Conservation (phyloP, 1,284 basidiomycete genomes). For the Leucoagaricus sp. region DNA sequence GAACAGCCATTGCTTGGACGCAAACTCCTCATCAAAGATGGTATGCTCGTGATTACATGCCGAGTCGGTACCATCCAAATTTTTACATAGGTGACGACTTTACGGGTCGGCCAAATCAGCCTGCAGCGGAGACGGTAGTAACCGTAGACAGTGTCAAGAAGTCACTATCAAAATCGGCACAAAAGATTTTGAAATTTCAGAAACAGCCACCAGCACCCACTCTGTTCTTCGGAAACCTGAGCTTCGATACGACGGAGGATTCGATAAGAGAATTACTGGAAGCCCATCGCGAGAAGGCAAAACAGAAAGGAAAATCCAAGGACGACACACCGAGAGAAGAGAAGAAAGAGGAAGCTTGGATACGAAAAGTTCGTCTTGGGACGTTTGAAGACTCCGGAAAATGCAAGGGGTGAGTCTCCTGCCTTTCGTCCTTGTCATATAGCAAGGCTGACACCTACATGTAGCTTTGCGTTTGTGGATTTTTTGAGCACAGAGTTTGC, state of each 20-base stretch:
- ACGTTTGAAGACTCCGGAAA: conserved; percentile 94
- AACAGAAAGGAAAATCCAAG: conserved; percentile 22
- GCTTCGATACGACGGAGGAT: conserved; percentile 82
- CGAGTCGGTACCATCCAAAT: background rate
- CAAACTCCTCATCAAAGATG: conserved; percentile 91
- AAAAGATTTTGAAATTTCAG: conserved; percentile 80
- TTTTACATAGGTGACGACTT: conserved; percentile 65
- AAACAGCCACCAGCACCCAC: conserved; percentile 84
- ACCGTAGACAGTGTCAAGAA: conserved; percentile 29
- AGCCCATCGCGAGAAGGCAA: conserved; percentile 50
- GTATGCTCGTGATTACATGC: conserved; percentile 39
- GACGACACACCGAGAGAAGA: conserved; percentile 24
- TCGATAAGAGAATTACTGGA: conserved; percentile 75
- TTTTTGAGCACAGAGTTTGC: conserved; percentile 82
- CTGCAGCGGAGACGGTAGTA: conserved; percentile 19
- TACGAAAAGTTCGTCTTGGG: conserved; percentile 90
- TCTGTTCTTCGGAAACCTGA: conserved; percentile 88
- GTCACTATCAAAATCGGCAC: conserved; percentile 73
- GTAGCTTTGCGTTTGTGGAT: conserved; percentile 93
- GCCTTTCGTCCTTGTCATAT: background rate
- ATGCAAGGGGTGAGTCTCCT: conserved; percentile 84
- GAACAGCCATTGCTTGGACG: conserved; percentile 86
- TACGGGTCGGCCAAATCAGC: conserved; percentile 57
- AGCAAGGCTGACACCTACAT: background rate
- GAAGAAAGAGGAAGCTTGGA: conserved; percentile 46